Evolutionary conservation across 2,329 filamentous ascomycete genomes (phyloP).

Genomic region (Colletotrichum theobromicola): DNA sequence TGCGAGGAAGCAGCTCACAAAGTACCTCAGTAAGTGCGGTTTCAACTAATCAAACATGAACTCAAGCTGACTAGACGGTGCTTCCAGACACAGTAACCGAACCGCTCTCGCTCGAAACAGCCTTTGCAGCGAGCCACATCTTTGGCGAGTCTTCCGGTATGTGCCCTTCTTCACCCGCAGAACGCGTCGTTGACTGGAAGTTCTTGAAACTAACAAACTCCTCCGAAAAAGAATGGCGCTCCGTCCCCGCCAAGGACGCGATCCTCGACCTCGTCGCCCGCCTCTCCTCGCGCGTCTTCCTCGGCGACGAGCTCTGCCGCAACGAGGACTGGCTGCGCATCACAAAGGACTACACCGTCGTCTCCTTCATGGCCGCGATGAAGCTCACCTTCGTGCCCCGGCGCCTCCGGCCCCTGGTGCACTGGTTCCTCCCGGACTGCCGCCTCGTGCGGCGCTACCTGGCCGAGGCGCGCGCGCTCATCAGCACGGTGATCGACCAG

Average conservation of each 20-base stretch:
- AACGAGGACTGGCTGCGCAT: conserved; percentile 52
- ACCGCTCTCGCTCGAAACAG: not conserved
- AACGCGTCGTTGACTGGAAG: no score
- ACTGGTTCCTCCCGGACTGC: conserved; percentile 47
- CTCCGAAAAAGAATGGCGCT: conserved; percentile 26
- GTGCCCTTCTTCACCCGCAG: not conserved
- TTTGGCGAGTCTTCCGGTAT: not conserved
- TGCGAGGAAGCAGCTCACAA: not conserved
- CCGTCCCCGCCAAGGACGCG: not conserved
- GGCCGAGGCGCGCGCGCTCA: conserved; percentile 38
- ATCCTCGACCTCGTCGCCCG: conserved; percentile 44
- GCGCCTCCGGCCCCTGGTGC: conserved; percentile 43
- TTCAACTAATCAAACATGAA: fast-evolving
- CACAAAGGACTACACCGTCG: conserved; percentile 45
- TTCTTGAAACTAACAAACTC: not conserved
- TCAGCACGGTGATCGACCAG: conserved; percentile 33
- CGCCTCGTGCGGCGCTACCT: conserved; percentile 35
- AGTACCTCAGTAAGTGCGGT: not conserved
- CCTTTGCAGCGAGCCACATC: not conserved
- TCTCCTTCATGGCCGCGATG: conserved; percentile 38
- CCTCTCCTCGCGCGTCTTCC: conserved; percentile 54
- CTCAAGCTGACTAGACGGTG: not conserved
- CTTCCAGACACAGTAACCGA: not conserved
- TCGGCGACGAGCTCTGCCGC: conserved; percentile 48
- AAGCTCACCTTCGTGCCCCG: conserved; percentile 45